Evolutionary conservation across 768 basidiomycete species (phyloP).

Genomic region (Coprinopsis strossmayeri): DNA sequence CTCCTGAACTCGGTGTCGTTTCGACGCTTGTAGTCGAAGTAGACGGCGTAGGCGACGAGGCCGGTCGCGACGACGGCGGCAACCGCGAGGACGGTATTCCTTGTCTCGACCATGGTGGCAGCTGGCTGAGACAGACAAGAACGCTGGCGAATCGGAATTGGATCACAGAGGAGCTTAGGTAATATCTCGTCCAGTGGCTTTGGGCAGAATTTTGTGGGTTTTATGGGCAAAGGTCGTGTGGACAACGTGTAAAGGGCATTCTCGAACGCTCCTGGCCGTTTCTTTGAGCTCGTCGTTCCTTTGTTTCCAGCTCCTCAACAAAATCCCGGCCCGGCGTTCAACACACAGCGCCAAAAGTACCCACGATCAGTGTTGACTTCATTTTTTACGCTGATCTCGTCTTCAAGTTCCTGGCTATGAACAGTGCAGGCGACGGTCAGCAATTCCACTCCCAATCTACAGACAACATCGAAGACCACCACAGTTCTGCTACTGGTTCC

Average conservation of each 20-base stretch:
- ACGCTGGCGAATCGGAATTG: not conserved
- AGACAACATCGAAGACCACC: not conserved
- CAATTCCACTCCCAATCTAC: not conserved
- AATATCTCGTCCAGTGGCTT: too few species aligned
- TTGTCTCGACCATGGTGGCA: conserved; percentile 24
- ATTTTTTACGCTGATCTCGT: conserved; percentile 27
- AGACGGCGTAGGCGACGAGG: conserved; percentile 75
- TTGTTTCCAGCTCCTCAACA: not conserved
- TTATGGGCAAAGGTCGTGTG: not conserved
- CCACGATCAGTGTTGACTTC: conserved; percentile 29
- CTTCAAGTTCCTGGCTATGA: conserved; percentile 12
- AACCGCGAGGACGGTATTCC: conserved; percentile 33
- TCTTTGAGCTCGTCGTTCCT: not conserved
- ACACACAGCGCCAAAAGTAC: conserved; percentile 24
- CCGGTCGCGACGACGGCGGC: conserved; percentile 50
- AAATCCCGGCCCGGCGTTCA: conserved; percentile 5
- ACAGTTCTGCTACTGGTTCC: conserved; percentile 22
- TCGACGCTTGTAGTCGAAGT: conserved; percentile 93
- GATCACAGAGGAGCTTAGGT: not conserved
- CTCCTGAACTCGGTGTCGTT: conserved; percentile 85
- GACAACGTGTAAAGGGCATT: not conserved
- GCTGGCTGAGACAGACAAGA: not conserved
- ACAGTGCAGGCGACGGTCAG: conserved; percentile 10
- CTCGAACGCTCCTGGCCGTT: not conserved
- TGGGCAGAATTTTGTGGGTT: not conserved